These are phyloP conservation scores for Ophiostoma himal-ulmi DNA, from an alignment of 2,329 filamentous ascomycete genomes.

Conservation along the genomic window DNA sequence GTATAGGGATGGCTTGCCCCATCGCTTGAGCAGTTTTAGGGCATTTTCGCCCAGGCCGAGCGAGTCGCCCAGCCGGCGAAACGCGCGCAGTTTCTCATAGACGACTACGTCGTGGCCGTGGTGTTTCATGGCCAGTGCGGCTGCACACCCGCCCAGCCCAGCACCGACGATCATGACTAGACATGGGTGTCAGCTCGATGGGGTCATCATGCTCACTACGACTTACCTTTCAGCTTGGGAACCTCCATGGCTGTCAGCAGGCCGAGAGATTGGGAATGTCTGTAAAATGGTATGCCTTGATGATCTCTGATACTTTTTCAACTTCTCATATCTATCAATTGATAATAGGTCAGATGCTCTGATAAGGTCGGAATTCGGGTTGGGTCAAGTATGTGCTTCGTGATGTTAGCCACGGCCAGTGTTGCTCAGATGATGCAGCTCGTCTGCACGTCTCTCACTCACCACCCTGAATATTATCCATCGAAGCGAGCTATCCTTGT, in stretches of 20 bases:
- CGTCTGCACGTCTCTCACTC: neutral
- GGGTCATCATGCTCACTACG: neutral
- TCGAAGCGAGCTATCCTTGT: neutral
- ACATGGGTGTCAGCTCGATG: neutral
- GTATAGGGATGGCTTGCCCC: conserved; percentile 33
- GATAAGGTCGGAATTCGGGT: neutral
- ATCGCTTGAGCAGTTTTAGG: conserved; percentile 40
- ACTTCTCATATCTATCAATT: neutral
- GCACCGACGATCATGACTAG: conserved; percentile 43
- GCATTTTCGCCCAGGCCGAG: conserved; percentile 44
- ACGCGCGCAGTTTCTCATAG: conserved; percentile 41
- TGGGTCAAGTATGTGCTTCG: neutral
- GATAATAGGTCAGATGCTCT: neutral
- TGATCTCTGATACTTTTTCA: neutral
- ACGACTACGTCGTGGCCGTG: conserved; percentile 41
- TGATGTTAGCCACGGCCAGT: neutral
- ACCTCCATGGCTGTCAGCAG: neutral
- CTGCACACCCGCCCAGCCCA: conserved; percentile 44
- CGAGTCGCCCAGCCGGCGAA: conserved; percentile 42
- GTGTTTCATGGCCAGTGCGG: conserved; percentile 43
- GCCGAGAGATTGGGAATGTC: neutral
- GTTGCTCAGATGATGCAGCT: neutral
- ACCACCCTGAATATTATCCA: neutral
- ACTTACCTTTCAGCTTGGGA: neutral
- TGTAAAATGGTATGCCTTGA: neutral